A percentile compares a stretch with the other conserved stretches of the same genome.
Conservation (phyloP, 1,139 yeast genomes). For the Debaryomyces robertsiae region DNA sequence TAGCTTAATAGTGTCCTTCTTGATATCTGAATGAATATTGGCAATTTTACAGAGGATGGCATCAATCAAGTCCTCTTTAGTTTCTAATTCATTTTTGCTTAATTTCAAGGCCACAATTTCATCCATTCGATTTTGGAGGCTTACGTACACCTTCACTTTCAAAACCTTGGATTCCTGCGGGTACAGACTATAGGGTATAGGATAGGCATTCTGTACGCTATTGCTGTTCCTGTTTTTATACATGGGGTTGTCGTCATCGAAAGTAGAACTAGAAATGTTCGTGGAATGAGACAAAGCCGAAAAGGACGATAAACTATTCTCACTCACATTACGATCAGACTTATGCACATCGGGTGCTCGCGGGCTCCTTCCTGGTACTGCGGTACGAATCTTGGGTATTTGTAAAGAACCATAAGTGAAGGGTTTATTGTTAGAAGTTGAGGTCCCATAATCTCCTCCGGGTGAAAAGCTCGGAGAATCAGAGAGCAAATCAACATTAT, state of each 20-base stretch:
- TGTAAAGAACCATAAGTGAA: neutral
- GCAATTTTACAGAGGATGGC: slow-evolving; percentile 26
- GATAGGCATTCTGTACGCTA: neutral
- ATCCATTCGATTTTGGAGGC: slow-evolving; percentile 5
- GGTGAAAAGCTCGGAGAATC: neutral
- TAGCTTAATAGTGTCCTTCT: slow-evolving; percentile 22
- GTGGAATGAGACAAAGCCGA: neutral
- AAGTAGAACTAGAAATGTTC: neutral
- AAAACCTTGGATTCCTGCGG: slow-evolving; percentile 11
- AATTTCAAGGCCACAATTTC: slow-evolving; percentile 26
- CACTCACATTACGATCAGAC: neutral
- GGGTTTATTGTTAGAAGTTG: neutral
- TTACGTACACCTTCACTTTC: slow-evolving; percentile 25
- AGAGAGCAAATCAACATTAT: neutral
- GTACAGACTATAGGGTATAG: neutral
- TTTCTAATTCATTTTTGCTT: slow-evolving; percentile 29
- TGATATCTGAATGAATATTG: slow-evolving; percentile 19
- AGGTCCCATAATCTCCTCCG: neutral
- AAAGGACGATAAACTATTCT: neutral
- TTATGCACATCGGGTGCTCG: neutral
- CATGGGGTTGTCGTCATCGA: neutral
- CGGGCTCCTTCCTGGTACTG: neutral
- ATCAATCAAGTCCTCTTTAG: slow-evolving; percentile 29
- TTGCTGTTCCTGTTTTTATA: neutral
- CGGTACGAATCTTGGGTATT: neutral